Evolutionary conservation across 495 filamentous ascomycete genomes (phyloP).

Genomic region (Penicillium crystallinum): DNA sequence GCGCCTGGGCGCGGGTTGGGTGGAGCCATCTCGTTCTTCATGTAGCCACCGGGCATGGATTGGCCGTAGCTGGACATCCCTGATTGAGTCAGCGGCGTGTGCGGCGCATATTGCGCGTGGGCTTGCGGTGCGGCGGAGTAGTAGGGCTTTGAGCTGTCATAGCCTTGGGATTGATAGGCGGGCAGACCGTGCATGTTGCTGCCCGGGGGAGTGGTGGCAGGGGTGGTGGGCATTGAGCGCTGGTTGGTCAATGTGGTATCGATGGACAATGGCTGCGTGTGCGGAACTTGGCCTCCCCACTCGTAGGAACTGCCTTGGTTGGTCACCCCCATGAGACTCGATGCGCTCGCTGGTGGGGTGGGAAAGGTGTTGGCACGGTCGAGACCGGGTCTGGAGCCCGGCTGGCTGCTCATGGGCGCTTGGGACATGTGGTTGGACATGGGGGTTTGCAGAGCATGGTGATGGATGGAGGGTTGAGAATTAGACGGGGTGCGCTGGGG

Average conservation of each 20-base stretch:
- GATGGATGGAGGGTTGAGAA: constrained; percentile 69
- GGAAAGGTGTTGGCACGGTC: constrained; percentile 88
- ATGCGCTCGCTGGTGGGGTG: constrained; percentile 88
- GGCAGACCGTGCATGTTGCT: constrained; percentile 71
- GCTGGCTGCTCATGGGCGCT: constrained; percentile 71
- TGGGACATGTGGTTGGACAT: constrained; percentile 61
- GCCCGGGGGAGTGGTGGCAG: constrained; percentile 88
- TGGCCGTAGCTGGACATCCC: constrained; percentile 67
- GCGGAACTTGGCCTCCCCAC: constrained; percentile 64
- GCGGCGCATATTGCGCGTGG: constrained; percentile 63
- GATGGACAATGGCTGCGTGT: constrained; percentile 72
- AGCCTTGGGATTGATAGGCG: constrained; percentile 62
- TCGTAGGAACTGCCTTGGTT: constrained; percentile 68
- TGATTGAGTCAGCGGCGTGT: constrained; percentile 56
- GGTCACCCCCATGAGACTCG: constrained; percentile 79
- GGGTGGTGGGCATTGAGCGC: constrained; percentile 89
- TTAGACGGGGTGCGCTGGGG: constrained; percentile 42
- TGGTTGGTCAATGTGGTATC: constrained; percentile 76
- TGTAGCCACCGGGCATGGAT: constrained; percentile 56
- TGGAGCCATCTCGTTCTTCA: constrained; percentile 90
- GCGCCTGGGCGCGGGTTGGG: constrained; percentile 58
- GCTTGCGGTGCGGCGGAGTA: constrained; percentile 71
- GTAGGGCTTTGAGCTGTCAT: constrained; percentile 73
- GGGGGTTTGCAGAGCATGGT: constrained; percentile 69
- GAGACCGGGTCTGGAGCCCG: constrained; percentile 63